Percentiles rank a stretch among this genome's conserved stretches.
Conservation (phyloP, 1,284 basidiomycete genomes). For the Cutaneotrichosporon mucoides region DNA sequence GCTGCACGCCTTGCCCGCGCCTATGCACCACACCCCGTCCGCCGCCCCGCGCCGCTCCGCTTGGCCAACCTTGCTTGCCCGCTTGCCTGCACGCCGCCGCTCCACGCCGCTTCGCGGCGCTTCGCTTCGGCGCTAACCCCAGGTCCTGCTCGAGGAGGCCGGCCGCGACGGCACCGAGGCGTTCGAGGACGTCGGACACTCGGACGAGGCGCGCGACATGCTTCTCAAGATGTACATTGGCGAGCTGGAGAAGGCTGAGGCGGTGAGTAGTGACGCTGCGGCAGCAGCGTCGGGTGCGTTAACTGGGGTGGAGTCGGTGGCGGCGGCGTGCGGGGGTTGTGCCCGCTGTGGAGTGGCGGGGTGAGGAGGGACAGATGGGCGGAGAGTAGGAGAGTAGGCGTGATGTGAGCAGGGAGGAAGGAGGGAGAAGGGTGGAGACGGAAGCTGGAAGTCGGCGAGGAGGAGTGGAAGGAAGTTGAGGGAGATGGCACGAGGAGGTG, state of each 20-base stretch:
- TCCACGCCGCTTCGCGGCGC: neutral
- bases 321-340: too few species aligned
- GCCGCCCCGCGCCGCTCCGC: too few species aligned
- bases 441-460: neutral
- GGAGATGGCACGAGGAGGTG: too few species aligned
- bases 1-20: too few species aligned
- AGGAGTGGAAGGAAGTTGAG: neutral
- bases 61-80: too few species aligned
- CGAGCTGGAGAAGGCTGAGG: constrained; percentile 63
- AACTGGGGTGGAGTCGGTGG: too few species aligned
- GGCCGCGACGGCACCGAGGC: constrained; percentile 92
- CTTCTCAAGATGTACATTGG: constrained; percentile 73
- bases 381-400: neutral
- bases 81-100: too few species aligned
- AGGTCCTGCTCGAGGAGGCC: constrained; percentile 86
- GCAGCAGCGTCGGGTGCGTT: too few species aligned
- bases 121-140: neutral
- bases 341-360: neutral
- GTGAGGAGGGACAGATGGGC: neutral
- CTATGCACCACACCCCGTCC: too few species aligned
- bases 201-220: constrained; percentile 91
- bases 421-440: neutral
- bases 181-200: constrained; percentile 99
- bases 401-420: neutral
- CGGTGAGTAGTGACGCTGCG: too few species aligned